Evolutionary conservation across 2,329 filamentous ascomycete species (phyloP).

Genomic region (Acephala macrosclerotiorum): DNA sequence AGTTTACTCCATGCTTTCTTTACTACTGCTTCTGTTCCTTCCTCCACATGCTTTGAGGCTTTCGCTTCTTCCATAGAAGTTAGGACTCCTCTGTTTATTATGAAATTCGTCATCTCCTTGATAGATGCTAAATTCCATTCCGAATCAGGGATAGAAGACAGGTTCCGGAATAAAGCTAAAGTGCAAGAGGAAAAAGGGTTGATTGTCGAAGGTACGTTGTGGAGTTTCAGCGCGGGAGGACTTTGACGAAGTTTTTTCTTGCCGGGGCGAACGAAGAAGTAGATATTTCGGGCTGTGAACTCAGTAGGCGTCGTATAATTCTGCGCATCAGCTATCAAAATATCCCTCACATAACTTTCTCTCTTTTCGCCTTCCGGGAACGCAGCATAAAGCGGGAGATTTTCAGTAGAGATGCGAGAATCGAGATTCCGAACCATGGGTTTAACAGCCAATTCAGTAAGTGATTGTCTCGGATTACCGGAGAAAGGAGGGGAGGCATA

Average conservation of each 20-base stretch:
- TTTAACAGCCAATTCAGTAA: conserved; percentile 39
- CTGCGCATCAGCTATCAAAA: conserved; percentile 61
- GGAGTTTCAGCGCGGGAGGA: conserved; percentile 30
- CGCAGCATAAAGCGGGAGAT: conserved; percentile 29
- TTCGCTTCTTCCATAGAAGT: conserved; percentile 9
- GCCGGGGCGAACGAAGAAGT: conserved; percentile 60
- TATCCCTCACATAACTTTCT: conserved; percentile 54
- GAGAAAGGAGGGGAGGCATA: conserved; percentile 33
- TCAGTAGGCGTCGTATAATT: conserved; percentile 62
- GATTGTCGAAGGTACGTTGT: conserved; percentile 23
- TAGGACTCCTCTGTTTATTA: conserved; percentile 18
- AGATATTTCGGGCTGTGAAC: conserved; percentile 62
- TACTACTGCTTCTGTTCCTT: not conserved
- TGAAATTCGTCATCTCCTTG: conserved; percentile 18
- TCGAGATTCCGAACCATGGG: conserved; percentile 37
- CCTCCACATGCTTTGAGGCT: not conserved
- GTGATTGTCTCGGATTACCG: conserved; percentile 33
- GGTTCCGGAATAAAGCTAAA: conserved; percentile 22
- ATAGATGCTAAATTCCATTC: conserved; percentile 15
- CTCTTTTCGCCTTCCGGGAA: conserved; percentile 45
- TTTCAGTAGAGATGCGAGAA: not conserved
- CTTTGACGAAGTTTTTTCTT: conserved; percentile 27
- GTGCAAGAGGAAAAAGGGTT: conserved; percentile 2
- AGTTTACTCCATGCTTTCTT: conserved; percentile 49
- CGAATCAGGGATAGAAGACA: conserved; percentile 23